These are phyloP conservation scores for Pythium graminicola DNA, from an alignment of 352 stramenopile genomes.

Conservation along the genomic window DNA sequence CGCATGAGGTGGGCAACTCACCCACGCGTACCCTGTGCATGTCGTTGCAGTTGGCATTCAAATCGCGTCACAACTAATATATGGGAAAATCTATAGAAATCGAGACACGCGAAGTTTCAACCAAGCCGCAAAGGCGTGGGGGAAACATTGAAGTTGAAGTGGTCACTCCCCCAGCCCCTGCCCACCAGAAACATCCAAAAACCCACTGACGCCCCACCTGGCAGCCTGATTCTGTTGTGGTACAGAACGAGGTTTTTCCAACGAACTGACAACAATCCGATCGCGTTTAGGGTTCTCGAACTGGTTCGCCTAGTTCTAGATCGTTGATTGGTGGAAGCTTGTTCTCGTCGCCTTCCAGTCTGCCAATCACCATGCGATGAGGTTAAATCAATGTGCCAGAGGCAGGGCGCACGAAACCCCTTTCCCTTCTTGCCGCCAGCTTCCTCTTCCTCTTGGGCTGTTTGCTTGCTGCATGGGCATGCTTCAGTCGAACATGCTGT, in stretches of 20 bases:
- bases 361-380: constrained; percentile 16
- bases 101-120: constrained; percentile 7
- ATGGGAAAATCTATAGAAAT: no score
- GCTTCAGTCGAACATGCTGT: background rate
- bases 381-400: constrained; percentile 18
- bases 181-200: constrained; percentile 10
- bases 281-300: constrained; percentile 2
- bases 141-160: constrained; percentile 22
- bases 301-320: background rate
- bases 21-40: no score
- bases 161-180: background rate
- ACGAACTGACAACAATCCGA: background rate
- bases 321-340: constrained; percentile 8
- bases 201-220: background rate
- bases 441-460: background rate
- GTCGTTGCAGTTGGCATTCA: no score
- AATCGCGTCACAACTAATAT: no score
- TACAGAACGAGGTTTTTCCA: background rate
- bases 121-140: constrained; percentile 4
- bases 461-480: background rate
- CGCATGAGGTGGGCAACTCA: no score
- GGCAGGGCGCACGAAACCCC: constrained; percentile 1
- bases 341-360: constrained; percentile 11
- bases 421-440: background rate
- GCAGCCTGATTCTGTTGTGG: background rate